Evolutionary conservation across 2,329 filamentous ascomycete species (phyloP).

Genomic region (Pyricularia sp.): DNA sequence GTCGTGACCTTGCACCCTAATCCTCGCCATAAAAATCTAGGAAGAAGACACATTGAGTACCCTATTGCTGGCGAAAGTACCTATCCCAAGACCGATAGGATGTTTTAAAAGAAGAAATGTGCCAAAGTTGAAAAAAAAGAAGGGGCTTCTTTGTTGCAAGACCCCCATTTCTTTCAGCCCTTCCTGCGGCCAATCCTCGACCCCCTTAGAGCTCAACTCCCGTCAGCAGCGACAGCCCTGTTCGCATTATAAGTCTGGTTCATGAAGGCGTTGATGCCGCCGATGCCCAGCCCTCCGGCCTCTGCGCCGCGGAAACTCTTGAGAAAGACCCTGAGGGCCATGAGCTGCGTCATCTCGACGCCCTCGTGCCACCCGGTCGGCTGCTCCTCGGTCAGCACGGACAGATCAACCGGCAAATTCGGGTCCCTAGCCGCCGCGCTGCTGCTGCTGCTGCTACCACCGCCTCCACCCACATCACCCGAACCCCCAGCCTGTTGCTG

Average conservation of each 20-base stretch:
- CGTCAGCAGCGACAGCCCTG: not conserved
- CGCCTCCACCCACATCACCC: not conserved
- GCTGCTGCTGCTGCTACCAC: not conserved
- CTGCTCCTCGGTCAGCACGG: slow-evolving; percentile 7
- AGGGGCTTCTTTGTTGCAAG: no score
- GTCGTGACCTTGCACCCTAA: no score
- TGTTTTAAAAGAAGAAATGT: no score
- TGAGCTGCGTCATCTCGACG: slow-evolving; percentile 6
- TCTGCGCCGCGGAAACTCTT: not conserved
- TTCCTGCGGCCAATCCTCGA: not conserved
- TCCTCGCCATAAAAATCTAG: no score
- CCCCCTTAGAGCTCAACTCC: not conserved
- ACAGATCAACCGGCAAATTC: slow-evolving; percentile 8
- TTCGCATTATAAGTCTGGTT: not conserved
- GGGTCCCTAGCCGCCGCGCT: not conserved
- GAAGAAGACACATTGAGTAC: no score
- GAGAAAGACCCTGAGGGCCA: slow-evolving; percentile 7
- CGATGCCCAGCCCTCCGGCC: not conserved
- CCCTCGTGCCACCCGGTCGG: slow-evolving; percentile 6
- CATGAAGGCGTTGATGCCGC: not conserved
- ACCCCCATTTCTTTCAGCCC: not conserved
- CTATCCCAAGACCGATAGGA: no score
- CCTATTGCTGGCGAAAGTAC: no score
- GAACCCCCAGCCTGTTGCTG: not conserved
- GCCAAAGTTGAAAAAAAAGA: no score